Conservation (phyloP, 495 filamentous ascomycete species). For the Penicillium argentinense region DNA sequence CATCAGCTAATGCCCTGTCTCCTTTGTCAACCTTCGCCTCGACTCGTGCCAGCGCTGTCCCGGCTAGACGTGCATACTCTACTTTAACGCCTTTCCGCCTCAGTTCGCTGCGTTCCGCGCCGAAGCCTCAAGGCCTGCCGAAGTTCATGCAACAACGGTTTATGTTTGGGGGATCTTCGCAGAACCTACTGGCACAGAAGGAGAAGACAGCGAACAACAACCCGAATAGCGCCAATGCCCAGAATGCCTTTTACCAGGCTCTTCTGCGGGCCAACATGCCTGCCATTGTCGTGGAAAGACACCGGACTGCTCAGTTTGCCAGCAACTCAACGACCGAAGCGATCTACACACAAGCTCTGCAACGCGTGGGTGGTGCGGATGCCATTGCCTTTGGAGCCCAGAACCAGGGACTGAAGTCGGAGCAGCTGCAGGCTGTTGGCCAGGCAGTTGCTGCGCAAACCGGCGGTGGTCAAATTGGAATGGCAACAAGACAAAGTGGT, state of each 20-base stretch:
- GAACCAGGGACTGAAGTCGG: conserved; percentile 48
- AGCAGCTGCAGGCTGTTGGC: conserved; percentile 78
- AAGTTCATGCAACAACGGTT: conserved; percentile 45
- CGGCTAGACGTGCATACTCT: conserved; percentile 36
- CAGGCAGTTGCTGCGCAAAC: conserved; percentile 81
- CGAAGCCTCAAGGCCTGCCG: conserved; percentile 24
- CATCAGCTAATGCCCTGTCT: conserved; percentile 22
- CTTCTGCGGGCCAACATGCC: conserved; percentile 91
- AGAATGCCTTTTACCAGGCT: conserved; percentile 90
- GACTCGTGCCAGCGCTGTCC: conserved; percentile 11
- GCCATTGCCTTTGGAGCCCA: conserved; percentile 35
- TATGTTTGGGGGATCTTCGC: conserved; percentile 56
- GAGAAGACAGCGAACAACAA: conserved; percentile 93
- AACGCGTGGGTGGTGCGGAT: conserved; percentile 59
- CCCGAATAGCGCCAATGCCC: conserved; percentile 77
- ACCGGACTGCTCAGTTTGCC: conserved; percentile 81
- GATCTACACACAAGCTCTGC: conserved; percentile 72
- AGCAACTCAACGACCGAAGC: conserved; percentile 69
- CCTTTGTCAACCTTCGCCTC: conserved; percentile 21
- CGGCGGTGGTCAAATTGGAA: conserved; percentile 60
- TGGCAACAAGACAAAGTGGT: conserved; percentile 45
- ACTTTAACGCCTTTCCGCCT: conserved; percentile 34
- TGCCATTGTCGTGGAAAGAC: conserved; percentile 84
- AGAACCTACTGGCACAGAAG: conserved; percentile 63
- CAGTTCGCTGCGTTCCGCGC: conserved; percentile 20